phyloP scores from a whole-genome alignment of 306 rosid genomes.

The Carpinus fangiana region DNA sequence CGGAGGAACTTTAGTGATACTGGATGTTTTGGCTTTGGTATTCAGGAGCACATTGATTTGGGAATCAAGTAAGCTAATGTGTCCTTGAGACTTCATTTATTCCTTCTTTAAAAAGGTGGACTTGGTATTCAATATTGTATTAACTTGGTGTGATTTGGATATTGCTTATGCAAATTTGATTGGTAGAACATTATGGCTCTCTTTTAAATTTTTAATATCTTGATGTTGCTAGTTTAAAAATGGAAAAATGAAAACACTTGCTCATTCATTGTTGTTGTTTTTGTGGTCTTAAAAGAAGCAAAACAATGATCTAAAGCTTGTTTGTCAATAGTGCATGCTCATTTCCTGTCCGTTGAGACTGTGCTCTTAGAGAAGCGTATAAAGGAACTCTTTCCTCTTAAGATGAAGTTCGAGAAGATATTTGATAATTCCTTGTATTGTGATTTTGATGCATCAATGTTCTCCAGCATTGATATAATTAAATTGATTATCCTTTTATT shows the following conservation, averaged over 20 bases:
- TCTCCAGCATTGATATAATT: background rate
- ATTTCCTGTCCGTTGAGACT: background rate
- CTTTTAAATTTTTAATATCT: background rate
- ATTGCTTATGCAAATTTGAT: background rate
- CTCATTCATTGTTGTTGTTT: background rate
- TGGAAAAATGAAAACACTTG: background rate
- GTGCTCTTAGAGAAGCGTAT: background rate
- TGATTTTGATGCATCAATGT: background rate
- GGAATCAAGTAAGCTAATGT: slow-evolving; percentile 74
- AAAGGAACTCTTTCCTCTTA: background rate
- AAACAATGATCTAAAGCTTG: background rate
- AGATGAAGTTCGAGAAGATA: background rate
- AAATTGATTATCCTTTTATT: background rate
- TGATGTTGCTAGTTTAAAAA: background rate
- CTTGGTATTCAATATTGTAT: background rate
- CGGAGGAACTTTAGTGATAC: slow-evolving; percentile 84
- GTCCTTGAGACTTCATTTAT: background rate
- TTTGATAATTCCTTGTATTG: background rate
- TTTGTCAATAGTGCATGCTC: background rate
- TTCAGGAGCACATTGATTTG: slow-evolving; percentile 83
- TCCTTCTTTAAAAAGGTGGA: background rate
- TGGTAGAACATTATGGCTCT: background rate
- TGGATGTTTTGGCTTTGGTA: slow-evolving; percentile 86
- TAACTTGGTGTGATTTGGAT: background rate
- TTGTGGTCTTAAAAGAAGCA: background rate